Percentiles rank a stretch among this genome's conserved stretches.
Conservation (phyloP, 495 filamentous ascomycete species). For the Mycothermus thermophilus region DNA sequence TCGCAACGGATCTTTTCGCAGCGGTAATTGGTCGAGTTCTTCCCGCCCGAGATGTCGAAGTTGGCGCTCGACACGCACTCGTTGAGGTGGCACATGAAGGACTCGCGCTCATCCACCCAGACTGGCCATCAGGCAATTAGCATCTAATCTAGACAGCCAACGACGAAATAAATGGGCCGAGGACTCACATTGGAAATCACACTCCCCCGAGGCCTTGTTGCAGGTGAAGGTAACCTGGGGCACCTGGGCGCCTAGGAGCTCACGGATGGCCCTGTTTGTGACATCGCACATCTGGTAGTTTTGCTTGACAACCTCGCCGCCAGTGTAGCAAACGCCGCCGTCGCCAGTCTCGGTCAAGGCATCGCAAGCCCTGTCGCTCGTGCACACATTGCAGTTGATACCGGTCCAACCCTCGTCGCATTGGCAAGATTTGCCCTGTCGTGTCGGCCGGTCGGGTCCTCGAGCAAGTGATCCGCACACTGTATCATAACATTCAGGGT, state of each 20-base stretch:
- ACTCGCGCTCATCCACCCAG: conserved; percentile 87
- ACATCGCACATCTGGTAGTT: conserved; percentile 98
- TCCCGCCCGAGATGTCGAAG: conserved; percentile 40
- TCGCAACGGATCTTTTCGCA: conserved; percentile 75
- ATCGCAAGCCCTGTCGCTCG: conserved; percentile 66
- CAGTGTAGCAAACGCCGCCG: conserved; percentile 79
- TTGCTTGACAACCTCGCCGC: conserved; percentile 78
- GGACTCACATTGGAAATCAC: conserved; percentile 84
- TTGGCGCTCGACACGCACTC: conserved; percentile 60
- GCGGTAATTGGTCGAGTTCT: conserved; percentile 70
- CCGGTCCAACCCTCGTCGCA: conserved; percentile 95
- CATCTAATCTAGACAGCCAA: no score
- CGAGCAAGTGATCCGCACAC: conserved; percentile 80
- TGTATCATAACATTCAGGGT: no score
- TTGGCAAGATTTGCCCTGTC: conserved; percentile 55
- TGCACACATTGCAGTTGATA: conserved; percentile 97
- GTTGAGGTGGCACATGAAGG: conserved; percentile 86
- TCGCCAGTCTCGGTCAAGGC: conserved; percentile 65
- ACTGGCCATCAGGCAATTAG: conserved; percentile 48
- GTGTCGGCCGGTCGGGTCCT: conserved; percentile 56
- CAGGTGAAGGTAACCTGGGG: conserved; percentile 93
- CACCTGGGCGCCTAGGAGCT: conserved; percentile 65
- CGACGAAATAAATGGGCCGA: background rate
- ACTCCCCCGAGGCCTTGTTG: conserved; percentile 53
- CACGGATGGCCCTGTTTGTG: conserved; percentile 81